Percentiles rank a stretch among this genome's conserved stretches.
Evolutionary conservation across 2,329 filamentous ascomycete genomes (phyloP).

Genomic region (Penicillium frequentans): DNA sequence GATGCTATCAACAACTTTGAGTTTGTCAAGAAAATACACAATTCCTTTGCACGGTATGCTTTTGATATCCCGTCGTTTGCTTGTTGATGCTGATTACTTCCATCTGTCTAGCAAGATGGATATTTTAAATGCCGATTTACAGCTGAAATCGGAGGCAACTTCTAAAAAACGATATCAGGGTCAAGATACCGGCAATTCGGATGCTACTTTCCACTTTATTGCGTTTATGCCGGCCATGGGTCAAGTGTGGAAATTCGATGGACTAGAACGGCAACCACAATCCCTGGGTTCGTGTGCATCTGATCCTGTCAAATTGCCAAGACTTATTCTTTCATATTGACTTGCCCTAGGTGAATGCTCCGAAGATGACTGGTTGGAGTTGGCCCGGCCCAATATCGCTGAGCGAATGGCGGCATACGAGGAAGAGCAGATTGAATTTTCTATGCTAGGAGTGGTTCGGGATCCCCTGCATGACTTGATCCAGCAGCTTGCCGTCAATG

Average conservation of each 20-base stretch:
- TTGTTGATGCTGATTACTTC: neutral
- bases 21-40: conserved; percentile 80
- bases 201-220: conserved; percentile 82
- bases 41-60: conserved; percentile 73
- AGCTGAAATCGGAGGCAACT: conserved; percentile 51
- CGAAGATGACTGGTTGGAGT: conserved; percentile 63
- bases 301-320: neutral
- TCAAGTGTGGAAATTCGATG: conserved; percentile 85
- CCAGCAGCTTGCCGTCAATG: conserved; percentile 44
- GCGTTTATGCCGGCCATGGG: conserved; percentile 78
- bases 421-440: conserved; percentile 70
- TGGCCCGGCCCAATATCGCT: conserved; percentile 65
- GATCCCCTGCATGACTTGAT: conserved; percentile 59
- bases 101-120: conserved; percentile 64
- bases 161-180: conserved; percentile 40
- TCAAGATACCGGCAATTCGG: conserved; percentile 50
- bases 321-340: conserved; percentile 11
- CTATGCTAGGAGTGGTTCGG: conserved; percentile 71
- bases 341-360: conserved; percentile 38
- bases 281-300: conserved; percentile 52
- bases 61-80: neutral
- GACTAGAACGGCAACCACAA: conserved; percentile 70
- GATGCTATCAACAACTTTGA: conserved; percentile 71
- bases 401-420: conserved; percentile 67
- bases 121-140: conserved; percentile 69